phyloP scores from a whole-genome alignment of 352 stramenopile genomes.

The Chrysophaeum taylorii region DNA sequence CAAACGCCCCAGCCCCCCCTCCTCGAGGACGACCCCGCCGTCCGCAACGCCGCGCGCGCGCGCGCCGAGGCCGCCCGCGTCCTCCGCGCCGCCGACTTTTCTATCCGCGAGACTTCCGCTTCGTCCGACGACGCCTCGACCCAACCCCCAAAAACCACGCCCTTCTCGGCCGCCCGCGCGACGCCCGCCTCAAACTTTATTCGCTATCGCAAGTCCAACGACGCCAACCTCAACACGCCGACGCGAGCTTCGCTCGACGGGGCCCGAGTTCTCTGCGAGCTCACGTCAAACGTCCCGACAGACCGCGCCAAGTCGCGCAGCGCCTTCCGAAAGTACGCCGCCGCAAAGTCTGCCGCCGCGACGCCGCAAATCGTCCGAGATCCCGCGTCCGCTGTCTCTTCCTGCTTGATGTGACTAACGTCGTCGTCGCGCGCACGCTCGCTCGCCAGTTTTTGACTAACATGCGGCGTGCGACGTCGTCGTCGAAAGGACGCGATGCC shows the following conservation, averaged over 20 bases:
- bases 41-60: background rate
- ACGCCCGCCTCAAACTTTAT: no score
- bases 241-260: background rate
- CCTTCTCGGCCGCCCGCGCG: no score
- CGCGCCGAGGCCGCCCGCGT: background rate
- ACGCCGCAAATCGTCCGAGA: background rate
- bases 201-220: no score
- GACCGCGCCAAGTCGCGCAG: background rate
- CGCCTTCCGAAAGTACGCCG: background rate
- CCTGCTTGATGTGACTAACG: background rate
- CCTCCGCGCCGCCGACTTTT: background rate
- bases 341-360: background rate
- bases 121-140: no score
- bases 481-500: no score
- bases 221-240: slow-evolving; percentile 6
- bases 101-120: background rate
- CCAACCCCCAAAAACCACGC: no score
- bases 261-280: background rate
- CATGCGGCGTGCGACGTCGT: no score
- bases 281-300: background rate
- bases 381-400: background rate
- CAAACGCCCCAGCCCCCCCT: background rate
- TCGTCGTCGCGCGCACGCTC: no score
- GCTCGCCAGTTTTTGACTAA: no score
- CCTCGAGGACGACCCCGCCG: background rate